Base-by-base conservation (phyloP, 495 filamentous ascomycete genomes). In the Penicillium salamii region DNA sequence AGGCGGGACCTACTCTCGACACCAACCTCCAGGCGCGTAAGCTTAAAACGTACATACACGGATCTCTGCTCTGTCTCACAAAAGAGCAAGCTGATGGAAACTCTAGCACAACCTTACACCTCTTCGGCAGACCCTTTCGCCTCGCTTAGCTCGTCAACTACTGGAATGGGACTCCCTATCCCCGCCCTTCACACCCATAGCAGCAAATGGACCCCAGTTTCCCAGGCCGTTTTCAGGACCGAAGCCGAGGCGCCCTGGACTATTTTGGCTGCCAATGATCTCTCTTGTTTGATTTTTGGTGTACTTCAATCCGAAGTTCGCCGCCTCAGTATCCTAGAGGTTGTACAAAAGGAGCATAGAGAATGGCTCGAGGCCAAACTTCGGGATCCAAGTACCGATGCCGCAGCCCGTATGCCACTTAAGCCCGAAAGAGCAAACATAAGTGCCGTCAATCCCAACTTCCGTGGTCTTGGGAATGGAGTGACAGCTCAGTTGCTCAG, bases 221-320 rank as follows among this genome's bases (percentile, higher is more conserved):
- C 90, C 14, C 95, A 98, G 69, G 93, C 93, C 32, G 95, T 98
- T 42, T 98, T 98, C 60, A 91, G 92, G 14, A 98, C 93, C 13
- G 88, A 95, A 67, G 78, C 88, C 36, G 78, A 85, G 36, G 77
- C 87, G 8, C 95, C 93, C 4, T 98, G 90, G 88, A 97, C 92
- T 2, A 96, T 98, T 46, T 75, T 96, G 38, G 87, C 92, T 7
- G 95, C 93, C n/a, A 98, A 98, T 61, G 93, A 98, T 65, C 76
- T 98, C 28, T 92, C 95, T 13, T 98, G 93, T 68, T 77, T 98
- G 20, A 81, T 98, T 38, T 97, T 98, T 68, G 93, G 93, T 31
- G 89, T 98, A 21, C 95, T 92, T 5, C 89, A 90, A 61, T 87
- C 89, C 7, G 93, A 98, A 68, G 86, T 98, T 28, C 83, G 90